A percentile compares a stretch with the other conserved stretches of the same genome.
Conservation (phyloP, 2,329 filamentous ascomycete genomes). For the Verticillium tricorpus region DNA sequence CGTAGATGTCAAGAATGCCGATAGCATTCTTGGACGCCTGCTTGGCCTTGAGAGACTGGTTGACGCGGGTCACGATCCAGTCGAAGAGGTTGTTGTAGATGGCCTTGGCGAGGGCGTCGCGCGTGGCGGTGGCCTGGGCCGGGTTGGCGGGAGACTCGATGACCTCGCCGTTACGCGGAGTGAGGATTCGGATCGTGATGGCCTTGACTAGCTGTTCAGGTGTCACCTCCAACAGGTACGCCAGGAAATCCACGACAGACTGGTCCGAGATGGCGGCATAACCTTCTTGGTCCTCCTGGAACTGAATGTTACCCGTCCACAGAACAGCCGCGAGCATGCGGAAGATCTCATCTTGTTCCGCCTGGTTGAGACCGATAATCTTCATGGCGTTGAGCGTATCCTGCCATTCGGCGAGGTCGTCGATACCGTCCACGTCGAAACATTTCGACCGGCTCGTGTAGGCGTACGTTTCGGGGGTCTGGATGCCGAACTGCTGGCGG, state of each 20-base stretch:
- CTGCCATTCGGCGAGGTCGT: constrained; percentile 82
- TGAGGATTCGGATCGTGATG: constrained; percentile 83
- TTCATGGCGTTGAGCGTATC: constrained; percentile 95
- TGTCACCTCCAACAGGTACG: constrained; percentile 88
- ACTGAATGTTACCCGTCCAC: constrained; percentile 93
- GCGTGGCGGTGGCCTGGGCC: constrained; percentile 78
- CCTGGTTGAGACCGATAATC: constrained; percentile 81
- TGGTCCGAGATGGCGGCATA: constrained; percentile 84
- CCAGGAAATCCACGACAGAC: constrained; percentile 90
- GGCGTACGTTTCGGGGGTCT: constrained; percentile 85
- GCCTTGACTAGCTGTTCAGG: constrained; percentile 76
- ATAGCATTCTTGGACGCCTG: constrained; percentile 77
- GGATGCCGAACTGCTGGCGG: constrained; percentile 81
- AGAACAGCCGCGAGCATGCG: constrained; percentile 87
- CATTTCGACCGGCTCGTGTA: constrained; percentile 96
- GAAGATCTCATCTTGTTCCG: constrained; percentile 94
- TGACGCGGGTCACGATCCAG: constrained; percentile 94
- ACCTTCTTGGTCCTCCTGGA: constrained; percentile 81
- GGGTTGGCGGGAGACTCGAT: constrained; percentile 78
- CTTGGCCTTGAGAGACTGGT: constrained; percentile 77
- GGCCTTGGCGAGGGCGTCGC: constrained; percentile 89
- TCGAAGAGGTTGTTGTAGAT: constrained; percentile 98
- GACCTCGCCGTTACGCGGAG: constrained; percentile 59
- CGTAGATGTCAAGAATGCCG: constrained; percentile 97
- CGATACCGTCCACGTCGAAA: constrained; percentile 88